phyloP scores from a whole-genome alignment of 192 early-diverging fungal species.

The Gonapodya prolifera region DNA sequence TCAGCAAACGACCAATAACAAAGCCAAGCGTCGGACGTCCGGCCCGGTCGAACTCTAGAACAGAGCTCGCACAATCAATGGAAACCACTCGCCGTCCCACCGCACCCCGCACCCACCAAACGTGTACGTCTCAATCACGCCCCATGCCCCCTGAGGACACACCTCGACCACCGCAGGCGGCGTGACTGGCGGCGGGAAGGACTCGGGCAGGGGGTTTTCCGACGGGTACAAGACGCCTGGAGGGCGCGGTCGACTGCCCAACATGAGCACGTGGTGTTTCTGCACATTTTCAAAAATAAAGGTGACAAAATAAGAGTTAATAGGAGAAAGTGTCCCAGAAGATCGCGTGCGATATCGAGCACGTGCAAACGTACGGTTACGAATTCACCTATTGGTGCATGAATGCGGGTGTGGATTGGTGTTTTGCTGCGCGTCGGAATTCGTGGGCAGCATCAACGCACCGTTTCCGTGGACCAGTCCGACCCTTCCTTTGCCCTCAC shows the following conservation, averaged over 20 bases:
- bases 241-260: background rate
- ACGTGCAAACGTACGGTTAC: background rate
- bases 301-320: background rate
- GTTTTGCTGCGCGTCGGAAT: too few species aligned
- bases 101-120: background rate
- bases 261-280: background rate
- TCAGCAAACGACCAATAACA: background rate
- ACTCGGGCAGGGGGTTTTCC: background rate
- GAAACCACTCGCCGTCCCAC: background rate
- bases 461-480: constrained; percentile 5
- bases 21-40: background rate
- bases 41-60: background rate
- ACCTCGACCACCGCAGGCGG: background rate
- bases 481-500: background rate
- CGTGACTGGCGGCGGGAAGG: background rate
- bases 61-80: background rate
- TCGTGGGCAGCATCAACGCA: background rate
- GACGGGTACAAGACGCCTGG: background rate
- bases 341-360: background rate
- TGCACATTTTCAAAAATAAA: too few species aligned
- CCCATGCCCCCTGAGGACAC: background rate
- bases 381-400: background rate
- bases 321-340: background rate
- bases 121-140: background rate
- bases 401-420: too few species aligned